Evolutionary conservation across 106 monocot genomes (phyloP).

Genomic region (Chionographis japonica): DNA sequence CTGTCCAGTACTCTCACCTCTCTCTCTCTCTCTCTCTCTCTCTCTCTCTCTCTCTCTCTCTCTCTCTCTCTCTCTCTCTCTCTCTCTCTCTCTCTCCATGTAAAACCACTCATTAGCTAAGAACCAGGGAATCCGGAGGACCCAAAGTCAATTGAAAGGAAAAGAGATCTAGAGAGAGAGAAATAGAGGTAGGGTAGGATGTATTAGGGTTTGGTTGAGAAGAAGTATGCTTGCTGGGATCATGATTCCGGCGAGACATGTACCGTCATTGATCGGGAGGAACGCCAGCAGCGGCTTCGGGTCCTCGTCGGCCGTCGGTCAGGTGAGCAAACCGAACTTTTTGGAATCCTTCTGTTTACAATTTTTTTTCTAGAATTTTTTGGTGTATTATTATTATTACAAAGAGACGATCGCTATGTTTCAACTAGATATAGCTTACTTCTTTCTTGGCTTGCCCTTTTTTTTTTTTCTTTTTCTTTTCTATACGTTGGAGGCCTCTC

Average conservation of each 20-base stretch:
- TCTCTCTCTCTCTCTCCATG: too few species aligned
- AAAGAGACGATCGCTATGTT: too few species aligned
- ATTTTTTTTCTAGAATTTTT: neutral
- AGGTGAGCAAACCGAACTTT: slow-evolving; percentile 5
- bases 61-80: too few species aligned
- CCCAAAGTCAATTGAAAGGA: neutral
- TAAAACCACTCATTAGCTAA: too few species aligned
- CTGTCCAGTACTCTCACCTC: too few species aligned
- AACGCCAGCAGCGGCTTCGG: slow-evolving; percentile 8
- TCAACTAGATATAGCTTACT: too few species aligned
- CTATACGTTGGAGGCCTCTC: too few species aligned
- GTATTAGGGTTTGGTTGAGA: slow-evolving; percentile 16
- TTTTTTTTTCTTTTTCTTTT: too few species aligned
- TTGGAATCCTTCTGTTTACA: neutral
- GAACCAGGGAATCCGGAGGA: too few species aligned
- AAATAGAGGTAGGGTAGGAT: neutral
- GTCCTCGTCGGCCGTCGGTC: slow-evolving; percentile 17
- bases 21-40: too few species aligned
- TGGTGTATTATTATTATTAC: neutral
- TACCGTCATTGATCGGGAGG: slow-evolving; percentile 14
- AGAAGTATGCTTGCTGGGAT: slow-evolving; percentile 31
- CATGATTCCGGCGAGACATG: slow-evolving; percentile 28
- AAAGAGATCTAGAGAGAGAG: neutral
- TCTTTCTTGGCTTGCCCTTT: too few species aligned
- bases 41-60: too few species aligned